These are phyloP conservation scores for Talaromyces albobiverticillius DNA, from an alignment of 2,329 filamentous ascomycete species.

Conservation along the genomic window DNA sequence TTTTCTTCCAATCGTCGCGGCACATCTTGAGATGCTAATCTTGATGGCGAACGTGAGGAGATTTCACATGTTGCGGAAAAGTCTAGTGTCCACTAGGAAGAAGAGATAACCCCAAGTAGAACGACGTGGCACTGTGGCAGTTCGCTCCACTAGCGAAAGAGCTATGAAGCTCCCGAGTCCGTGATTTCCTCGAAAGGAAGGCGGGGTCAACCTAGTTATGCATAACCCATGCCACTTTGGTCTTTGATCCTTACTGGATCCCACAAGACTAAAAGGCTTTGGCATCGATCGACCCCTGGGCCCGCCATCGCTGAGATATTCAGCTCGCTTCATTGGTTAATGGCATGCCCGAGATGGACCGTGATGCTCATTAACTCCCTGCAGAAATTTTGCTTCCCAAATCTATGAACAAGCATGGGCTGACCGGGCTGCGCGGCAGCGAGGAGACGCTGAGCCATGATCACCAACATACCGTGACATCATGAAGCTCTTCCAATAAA, in stretches of 20 bases:
- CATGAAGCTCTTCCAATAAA: slow-evolving; percentile 2
- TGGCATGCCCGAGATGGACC: slow-evolving; percentile 3
- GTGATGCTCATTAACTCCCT: neutral
- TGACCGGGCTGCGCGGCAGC: neutral
- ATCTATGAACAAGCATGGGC: slow-evolving; percentile 2
- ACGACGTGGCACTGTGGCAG: neutral
- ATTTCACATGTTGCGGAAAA: no score
- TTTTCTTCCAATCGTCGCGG: no score
- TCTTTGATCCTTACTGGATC: slow-evolving; percentile 6
- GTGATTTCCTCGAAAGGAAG: neutral
- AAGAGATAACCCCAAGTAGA: neutral
- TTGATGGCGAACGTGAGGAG: no score
- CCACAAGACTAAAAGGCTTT: neutral
- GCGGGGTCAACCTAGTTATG: slow-evolving; percentile 3
- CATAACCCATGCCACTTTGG: neutral
- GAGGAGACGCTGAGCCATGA: neutral
- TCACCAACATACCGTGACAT: slow-evolving; percentile 4
- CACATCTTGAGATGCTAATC: no score
- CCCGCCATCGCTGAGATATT: neutral
- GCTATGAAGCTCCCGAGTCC: neutral
- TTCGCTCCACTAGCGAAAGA: neutral
- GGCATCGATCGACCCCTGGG: slow-evolving; percentile 6
- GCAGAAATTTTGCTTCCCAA: neutral
- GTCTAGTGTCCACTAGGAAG: no score
- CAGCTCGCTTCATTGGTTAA: neutral